Conservation (phyloP, 257 asterid genomes). For the Solanum gandarillasii region DNA sequence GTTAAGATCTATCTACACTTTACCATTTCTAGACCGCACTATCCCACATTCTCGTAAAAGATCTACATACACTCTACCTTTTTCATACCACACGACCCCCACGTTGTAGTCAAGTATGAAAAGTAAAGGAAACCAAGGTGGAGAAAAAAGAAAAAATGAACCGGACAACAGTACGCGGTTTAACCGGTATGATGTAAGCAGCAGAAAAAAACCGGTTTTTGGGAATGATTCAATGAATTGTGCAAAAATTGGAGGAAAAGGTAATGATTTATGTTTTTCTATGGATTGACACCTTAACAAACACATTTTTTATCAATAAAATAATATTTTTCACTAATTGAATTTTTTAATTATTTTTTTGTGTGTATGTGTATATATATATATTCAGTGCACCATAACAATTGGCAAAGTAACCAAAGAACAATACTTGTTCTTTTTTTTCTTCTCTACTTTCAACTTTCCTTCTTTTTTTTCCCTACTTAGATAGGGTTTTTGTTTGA, state of each 20-base stretch:
- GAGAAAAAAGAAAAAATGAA: not conserved
- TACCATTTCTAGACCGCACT: rapidly evolving
- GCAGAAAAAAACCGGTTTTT: conserved; percentile 23
- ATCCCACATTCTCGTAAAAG: not conserved
- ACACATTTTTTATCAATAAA: conserved; percentile 1
- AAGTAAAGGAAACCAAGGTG: not conserved
- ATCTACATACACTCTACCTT: not conserved
- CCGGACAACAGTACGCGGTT: not conserved
- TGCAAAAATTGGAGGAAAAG: conserved; percentile 3
- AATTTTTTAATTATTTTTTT: not conserved
- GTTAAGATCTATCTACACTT: not conserved
- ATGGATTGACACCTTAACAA: conserved; percentile 31
- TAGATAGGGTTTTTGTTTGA: conserved; percentile 36
- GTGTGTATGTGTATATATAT: not conserved
- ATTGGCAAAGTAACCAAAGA: conserved; percentile 8
- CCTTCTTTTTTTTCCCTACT: conserved; percentile 36
- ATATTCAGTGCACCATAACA: conserved; percentile 1
- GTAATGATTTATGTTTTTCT: conserved; percentile 22
- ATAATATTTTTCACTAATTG: not conserved
- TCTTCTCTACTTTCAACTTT: not conserved
- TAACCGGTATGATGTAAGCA: not conserved
- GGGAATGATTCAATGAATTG: conserved; percentile 64
- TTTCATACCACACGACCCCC: not conserved
- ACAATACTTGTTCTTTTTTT: conserved; percentile 4
- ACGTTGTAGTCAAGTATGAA: not conserved